These are phyloP conservation scores for Microcyclospora pomicola DNA, from an alignment of 2,329 filamentous ascomycete genomes.

Conservation along the genomic window DNA sequence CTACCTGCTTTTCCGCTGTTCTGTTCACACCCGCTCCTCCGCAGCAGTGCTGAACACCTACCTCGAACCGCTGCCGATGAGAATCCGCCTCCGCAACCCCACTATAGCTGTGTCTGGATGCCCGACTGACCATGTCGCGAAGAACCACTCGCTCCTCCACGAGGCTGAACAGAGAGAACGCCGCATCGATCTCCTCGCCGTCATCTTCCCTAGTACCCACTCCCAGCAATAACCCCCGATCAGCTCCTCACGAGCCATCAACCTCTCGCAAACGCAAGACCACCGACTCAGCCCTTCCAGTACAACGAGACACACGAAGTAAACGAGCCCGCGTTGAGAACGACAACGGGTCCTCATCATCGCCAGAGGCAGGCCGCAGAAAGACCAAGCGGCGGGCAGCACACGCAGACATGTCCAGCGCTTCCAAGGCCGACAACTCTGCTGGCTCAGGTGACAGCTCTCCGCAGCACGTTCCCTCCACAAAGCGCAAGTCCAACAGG, in stretches of 20 bases:
- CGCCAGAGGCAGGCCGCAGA: conserved; percentile 38
- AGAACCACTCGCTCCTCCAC: conserved; percentile 75
- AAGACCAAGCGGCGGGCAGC: conserved; percentile 33
- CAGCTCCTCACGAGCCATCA: conserved; percentile 35
- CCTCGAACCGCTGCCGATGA: no score
- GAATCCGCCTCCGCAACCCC: no score
- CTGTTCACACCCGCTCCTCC: not conserved
- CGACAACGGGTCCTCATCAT: conserved; percentile 1
- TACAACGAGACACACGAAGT: conserved; percentile 18
- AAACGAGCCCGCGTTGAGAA: no score
- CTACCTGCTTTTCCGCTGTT: not conserved
- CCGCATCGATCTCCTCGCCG: conserved; percentile 22
- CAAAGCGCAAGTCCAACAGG: conserved; percentile 60
- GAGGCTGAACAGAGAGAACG: conserved; percentile 18
- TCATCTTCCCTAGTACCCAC: conserved; percentile 24
- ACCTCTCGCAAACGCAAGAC: conserved; percentile 60
- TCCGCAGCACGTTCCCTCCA: conserved; percentile 40
- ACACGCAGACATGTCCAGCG: conserved; percentile 55
- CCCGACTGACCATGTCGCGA: conserved; percentile 63
- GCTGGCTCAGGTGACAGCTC: conserved; percentile 51
- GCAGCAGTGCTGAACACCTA: no score
- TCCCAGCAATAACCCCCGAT: conserved; percentile 31
- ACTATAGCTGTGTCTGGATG: no score
- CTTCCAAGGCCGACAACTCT: conserved; percentile 44
- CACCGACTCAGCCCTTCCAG: conserved; percentile 37